Evolutionary conservation across 2,329 filamentous ascomycete species (phyloP).

Genomic region (Cytospora mali): DNA sequence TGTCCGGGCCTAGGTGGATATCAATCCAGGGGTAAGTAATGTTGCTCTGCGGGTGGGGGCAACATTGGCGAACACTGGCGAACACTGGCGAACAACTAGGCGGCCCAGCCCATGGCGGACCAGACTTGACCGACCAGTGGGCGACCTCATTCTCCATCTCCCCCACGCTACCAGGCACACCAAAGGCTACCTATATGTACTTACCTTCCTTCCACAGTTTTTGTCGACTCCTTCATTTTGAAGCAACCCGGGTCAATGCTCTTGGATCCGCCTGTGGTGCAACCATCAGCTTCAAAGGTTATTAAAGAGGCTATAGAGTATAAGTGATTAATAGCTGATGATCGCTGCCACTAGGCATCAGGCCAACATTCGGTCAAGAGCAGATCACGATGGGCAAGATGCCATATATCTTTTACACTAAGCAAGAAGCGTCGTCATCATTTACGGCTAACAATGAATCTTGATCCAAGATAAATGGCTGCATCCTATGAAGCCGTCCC

Average conservation of each 20-base stretch:
- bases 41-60: neutral
- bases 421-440: conserved; percentile 9
- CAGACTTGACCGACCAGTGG: no score
- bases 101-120: no score
- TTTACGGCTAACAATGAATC: conserved; percentile 16
- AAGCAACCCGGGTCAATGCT: no score
- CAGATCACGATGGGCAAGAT: neutral
- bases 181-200: neutral
- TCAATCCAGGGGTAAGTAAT: neutral
- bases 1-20: neutral
- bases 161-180: no score
- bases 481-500: conserved; percentile 16
- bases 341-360: no score
- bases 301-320: no score
- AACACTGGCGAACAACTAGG: no score
- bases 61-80: no score
- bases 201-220: neutral
- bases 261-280: neutral
- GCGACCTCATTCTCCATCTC: neutral
- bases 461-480: conserved; percentile 19
- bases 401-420: neutral
- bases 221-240: no score
- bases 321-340: no score
- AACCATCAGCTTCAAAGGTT: no score
- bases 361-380: no score